Conservation (phyloP, 352 stramenopile species). For the Saprolegnia diclina region DNA sequence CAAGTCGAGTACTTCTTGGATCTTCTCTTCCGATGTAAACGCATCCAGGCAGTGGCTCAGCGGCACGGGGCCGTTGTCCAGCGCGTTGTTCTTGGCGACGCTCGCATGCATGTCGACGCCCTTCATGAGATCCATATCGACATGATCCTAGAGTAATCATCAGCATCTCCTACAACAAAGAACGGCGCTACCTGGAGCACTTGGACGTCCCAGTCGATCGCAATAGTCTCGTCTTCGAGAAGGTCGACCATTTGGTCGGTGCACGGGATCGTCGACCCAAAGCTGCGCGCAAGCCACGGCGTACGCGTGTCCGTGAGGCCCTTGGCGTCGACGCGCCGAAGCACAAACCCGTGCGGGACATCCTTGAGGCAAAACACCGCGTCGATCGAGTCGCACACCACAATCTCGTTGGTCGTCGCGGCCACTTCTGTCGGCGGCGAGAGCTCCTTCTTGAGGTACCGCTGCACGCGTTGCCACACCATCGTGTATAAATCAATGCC, state of each 20-base stretch:
- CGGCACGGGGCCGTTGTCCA: conserved; percentile 84
- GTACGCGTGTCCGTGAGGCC: conserved; percentile 73
- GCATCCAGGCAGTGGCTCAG: conserved; percentile 73
- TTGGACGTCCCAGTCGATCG: conserved; percentile 80
- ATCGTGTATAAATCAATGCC: conserved; percentile 75
- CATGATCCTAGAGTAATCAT: conserved; percentile 37
- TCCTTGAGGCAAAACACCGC: conserved; percentile 53
- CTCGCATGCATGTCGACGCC: conserved; percentile 73
- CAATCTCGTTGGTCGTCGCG: conserved; percentile 44
- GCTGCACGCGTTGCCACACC: conserved; percentile 75
- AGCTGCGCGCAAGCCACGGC: conserved; percentile 71
- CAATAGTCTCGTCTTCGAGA: conserved; percentile 80
- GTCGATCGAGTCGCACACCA: conserved; percentile 41
- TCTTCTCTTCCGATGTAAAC: conserved; percentile 83
- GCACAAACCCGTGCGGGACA: conserved; percentile 43
- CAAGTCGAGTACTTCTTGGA: conserved; percentile 52
- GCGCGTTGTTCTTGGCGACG: conserved; percentile 76
- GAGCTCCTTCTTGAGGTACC: conserved; percentile 43
- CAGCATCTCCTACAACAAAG: too few species aligned
- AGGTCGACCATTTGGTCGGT: conserved; percentile 66
- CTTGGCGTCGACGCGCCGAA: conserved; percentile 80
- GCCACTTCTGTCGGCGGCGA: neutral
- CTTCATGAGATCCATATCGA: conserved; percentile 81
- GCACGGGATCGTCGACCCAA: conserved; percentile 76
- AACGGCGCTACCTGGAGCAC: conserved; percentile 51